Percentiles rank a stretch among this genome's conserved stretches.
phyloP scores from a whole-genome alignment of 73 alveolate genomes.

The Urostyla sp. region DNA sequence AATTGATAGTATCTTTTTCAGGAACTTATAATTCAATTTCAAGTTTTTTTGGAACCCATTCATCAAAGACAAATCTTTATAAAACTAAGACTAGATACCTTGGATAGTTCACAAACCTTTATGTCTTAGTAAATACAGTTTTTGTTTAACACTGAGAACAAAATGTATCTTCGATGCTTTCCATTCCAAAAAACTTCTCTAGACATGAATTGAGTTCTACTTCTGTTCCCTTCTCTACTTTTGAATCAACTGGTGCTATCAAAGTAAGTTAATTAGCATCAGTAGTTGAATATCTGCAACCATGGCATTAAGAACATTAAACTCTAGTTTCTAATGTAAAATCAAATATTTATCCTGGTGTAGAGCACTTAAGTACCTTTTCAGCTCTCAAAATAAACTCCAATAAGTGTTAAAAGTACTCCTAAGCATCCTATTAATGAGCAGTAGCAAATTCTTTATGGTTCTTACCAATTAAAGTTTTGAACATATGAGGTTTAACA shows the following conservation, averaged over 20 bases:
- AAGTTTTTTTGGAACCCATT: slow-evolving; percentile 98
- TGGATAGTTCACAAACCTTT: slow-evolving; percentile 86
- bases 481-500: slow-evolving; percentile 93
- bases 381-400: slow-evolving; percentile 85
- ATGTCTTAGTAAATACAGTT: slow-evolving; percentile 78
- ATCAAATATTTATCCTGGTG: slow-evolving; percentile 87
- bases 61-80: slow-evolving; percentile 91
- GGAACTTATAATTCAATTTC: slow-evolving; percentile 87
- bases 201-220: slow-evolving; percentile 80
- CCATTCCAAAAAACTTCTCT: slow-evolving; percentile 85
- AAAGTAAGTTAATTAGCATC: slow-evolving; percentile 32
- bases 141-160: slow-evolving; percentile 89
- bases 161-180: slow-evolving; percentile 76
- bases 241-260: slow-evolving; percentile 47
- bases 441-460: slow-evolving; percentile 95
- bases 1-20: slow-evolving; percentile 56
- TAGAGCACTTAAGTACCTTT: slow-evolving; percentile 61
- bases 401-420: slow-evolving; percentile 85
- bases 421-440: slow-evolving; percentile 99
- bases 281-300: slow-evolving; percentile 76
- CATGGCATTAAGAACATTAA: slow-evolving; percentile 92
- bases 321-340: slow-evolving; percentile 86
- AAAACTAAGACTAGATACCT: slow-evolving; percentile 85
- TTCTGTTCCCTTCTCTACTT: slow-evolving; percentile 51
- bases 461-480: slow-evolving; percentile 96